Base-by-base conservation (phyloP, 2,329 filamentous ascomycete species). In the Pseudogymnoascus sp. region DNA sequence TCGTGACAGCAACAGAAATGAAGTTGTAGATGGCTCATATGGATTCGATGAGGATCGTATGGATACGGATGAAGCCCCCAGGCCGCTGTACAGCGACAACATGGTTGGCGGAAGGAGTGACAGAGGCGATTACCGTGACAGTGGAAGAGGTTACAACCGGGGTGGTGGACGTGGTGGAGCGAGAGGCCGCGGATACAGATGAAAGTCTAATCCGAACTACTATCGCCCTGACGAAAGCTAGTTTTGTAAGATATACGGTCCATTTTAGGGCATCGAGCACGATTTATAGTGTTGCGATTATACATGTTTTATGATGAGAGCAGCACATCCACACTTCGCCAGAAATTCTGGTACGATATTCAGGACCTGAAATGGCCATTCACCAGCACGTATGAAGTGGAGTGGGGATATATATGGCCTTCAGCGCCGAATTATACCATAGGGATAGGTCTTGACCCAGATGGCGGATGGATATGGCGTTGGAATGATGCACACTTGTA, bases 21-120 rank as follows among this genome's bases (percentile, higher is more conserved):
- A 72, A 17, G 62, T 73, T 13, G 64, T 70, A 37, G 71, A 73
- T 65, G 71, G 71, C 4, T 68, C 71, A 40, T 72, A 73, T 59
- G 71, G 71, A 10, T 73, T 73, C 60, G 68, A 70, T 9, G 39
- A 60, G 3, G 70, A 72, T 60, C 65, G 67, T 5, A 72, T 73
- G 70, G 71, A 72, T 3, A 70, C 67, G 0, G 68, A 73, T 60
- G 62, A 69, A 11, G 62, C 63, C 7, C 40, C 21, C 4, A 50
- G 37, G 5, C 35, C 35, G 15, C 65, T 73, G 4, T 73, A 73
- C 57, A 73, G 71, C 47, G 71, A 73, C 50, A 66, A 59, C 36
- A 59, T 73, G 39, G 64, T 73, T 9, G 64, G 61, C n/a, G 41
- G 63, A 15, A 60, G 58, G 50, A 60, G 60, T 58, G 59, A 60